These are phyloP conservation scores for Phytophthora syringae DNA, from an alignment of 352 stramenopile genomes.

Conservation along the genomic window DNA sequence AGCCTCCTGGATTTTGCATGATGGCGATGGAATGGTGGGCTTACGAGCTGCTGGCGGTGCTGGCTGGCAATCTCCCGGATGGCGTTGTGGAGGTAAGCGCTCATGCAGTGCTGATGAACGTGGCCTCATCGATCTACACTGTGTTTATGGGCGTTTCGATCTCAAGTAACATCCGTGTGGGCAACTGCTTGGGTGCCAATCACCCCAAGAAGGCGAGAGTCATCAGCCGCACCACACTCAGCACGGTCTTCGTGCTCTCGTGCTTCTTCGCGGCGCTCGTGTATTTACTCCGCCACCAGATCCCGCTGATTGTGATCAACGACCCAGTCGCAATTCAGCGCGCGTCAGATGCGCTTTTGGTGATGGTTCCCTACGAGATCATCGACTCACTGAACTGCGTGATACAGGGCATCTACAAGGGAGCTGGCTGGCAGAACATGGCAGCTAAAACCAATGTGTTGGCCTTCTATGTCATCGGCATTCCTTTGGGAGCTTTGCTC, in stretches of 20 bases:
- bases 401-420: conserved; percentile 83
- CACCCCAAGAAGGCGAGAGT: conserved; percentile 67
- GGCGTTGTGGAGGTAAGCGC: conserved; percentile 76
- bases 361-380: conserved; percentile 78
- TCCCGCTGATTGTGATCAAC: conserved; percentile 62
- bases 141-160: conserved; percentile 73
- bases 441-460: conserved; percentile 79
- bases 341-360: conserved; percentile 58
- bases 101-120: conserved; percentile 78
- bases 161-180: conserved; percentile 78
- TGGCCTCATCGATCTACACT: conserved; percentile 71
- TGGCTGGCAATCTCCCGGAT: conserved; percentile 73
- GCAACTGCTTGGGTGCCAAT: conserved; percentile 83
- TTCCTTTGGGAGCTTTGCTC: conserved; percentile 70
- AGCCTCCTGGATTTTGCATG: conserved; percentile 59
- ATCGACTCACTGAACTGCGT: conserved; percentile 79
- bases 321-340: conserved; percentile 53
- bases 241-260: conserved; percentile 49
- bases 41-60: conserved; percentile 73
- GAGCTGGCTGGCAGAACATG: conserved; percentile 67
- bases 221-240: conserved; percentile 54
- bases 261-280: conserved; percentile 47
- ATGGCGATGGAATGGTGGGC: conserved; percentile 84
- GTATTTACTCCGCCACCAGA: conserved; percentile 51
- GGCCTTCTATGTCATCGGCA: conserved; percentile 82